Evolutionary conservation across 1,139 yeast genomes (phyloP).

Genomic region (Kluyveromyces sp.): DNA sequence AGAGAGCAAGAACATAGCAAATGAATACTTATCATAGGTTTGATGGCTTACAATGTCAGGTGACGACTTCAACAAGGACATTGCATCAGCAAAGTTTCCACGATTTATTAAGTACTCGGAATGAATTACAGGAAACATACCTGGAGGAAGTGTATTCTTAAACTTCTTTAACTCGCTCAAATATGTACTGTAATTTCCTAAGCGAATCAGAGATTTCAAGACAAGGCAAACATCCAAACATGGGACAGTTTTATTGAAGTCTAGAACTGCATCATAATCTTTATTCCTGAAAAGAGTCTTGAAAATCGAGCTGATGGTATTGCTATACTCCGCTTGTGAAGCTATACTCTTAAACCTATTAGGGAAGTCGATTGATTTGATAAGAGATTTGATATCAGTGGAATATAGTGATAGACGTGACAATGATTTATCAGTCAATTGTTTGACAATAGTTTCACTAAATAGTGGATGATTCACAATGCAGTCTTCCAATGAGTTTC

Average conservation of each 20-base stretch:
- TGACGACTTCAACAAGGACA: slow-evolving; percentile 13
- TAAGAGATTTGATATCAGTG: slow-evolving; percentile 11
- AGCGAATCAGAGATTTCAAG: slow-evolving; percentile 22
- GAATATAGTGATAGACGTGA: slow-evolving; percentile 13
- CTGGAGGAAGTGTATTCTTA: slow-evolving; percentile 11
- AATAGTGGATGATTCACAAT: slow-evolving; percentile 15
- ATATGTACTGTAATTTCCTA: slow-evolving; percentile 19
- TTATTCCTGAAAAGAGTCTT: slow-evolving; percentile 15
- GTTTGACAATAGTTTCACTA: slow-evolving; percentile 14
- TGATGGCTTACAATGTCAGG: slow-evolving; percentile 12
- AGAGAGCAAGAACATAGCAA: slow-evolving; percentile 22
- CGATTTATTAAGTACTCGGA: slow-evolving; percentile 22
- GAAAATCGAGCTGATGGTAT: slow-evolving; percentile 20
- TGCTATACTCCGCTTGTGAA: slow-evolving; percentile 22
- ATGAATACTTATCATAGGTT: slow-evolving; percentile 19
- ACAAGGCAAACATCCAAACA: slow-evolving; percentile 19
- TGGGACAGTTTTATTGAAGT: slow-evolving; percentile 21
- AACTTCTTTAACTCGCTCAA: slow-evolving; percentile 14
- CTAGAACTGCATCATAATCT: slow-evolving; percentile 16
- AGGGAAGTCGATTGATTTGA: slow-evolving; percentile 22
- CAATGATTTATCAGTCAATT: slow-evolving; percentile 19
- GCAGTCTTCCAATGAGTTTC: slow-evolving; percentile 11
- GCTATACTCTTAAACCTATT: slow-evolving; percentile 22
- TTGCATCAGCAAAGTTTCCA: slow-evolving; percentile 18
- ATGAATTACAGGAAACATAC: slow-evolving; percentile 12